Evolutionary conservation across 768 basidiomycete species (phyloP), one percentile per base, ranked within the genome.

Genomic region (Mycena maculata): DNA sequence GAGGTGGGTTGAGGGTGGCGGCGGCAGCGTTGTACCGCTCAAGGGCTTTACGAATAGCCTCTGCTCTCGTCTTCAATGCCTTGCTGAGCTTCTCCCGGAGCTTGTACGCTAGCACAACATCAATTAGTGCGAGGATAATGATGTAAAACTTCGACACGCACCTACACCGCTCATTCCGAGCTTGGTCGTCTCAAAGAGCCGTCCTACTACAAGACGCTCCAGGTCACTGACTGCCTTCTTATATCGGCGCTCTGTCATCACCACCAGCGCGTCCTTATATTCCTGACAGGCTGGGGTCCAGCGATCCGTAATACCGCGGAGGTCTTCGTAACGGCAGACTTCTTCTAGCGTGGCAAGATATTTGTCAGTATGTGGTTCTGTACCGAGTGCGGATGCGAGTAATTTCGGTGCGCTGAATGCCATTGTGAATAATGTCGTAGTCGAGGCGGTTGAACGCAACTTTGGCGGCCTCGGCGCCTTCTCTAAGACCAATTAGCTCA

Each of bases 1-100:
- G 60, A 2, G 65, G 60, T 11, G 64, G 73, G 1, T 15, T 42
- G 16, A 72, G 45, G 3, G 30, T 5, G 20, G 4, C 22, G 3
- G 69, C 70, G 16, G 70, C 70, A 1, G 7, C 38, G 38, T 73
- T 73, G 65, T 69, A 70, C 4, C 30, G 11, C 0, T 53, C 47
- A 4, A 73, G 48, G 1, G 71, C 71, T n/a, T n/a, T n/a, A n/a
- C n/a, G n/a, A n/a, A n/a, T n/a, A n/a, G n/a, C n/a, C n/a, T n/a
- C n/a, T n/a, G 64, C 63, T 1, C 64, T 53, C 2, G 63, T 49
- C 39, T 68, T 45, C 8, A 73, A 36, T 13, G 72, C 70, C 23
- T 63, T 71, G 2, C 44, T 53, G 10, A 71, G 53, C 18, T 72
- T 53, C 42, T 72, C 60, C 7, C 45, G 58, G 13, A 48, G 5